Base-by-base conservation (phyloP, 1,284 basidiomycete species). In the Fistulinella cinereoalba region DNA sequence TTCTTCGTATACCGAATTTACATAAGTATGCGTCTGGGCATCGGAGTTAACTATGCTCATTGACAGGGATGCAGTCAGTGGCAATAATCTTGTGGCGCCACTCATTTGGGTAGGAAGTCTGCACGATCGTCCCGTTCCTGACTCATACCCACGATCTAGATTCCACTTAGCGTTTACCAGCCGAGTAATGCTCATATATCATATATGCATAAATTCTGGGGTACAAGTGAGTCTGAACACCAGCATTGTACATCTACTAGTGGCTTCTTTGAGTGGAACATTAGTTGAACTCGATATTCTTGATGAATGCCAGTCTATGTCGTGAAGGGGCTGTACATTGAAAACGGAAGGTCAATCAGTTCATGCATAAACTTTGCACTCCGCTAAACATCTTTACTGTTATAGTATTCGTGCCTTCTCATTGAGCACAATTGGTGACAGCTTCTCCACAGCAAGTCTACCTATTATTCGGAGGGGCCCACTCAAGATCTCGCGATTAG, bases 1-100 rank as follows among this genome's bases (percentile, higher is more conserved):
- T 46, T 41, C 29, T 45, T 45, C 6, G 19, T 46, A 12, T 42
- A 42, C 25, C 38, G 44, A 22, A 46, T 46, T 8, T 46, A 46
- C 16, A 13, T 43, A 37, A 43, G 45, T 46, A 12, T 33, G 45
- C 36, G 10, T 28, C 28, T n/a, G n/a, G 11, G 2, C 3, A 23
- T 10, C 12, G 15, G 6, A 21, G 3, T 19, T 8, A 4, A 2
- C 18, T 11, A 22, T 34, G 13, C 21, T 6, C 21, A 19, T 44
- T 22, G 41, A 4, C 4, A 3, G 6, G n/a, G 2, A 15, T 46
- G 19, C 22, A 46, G 45, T 46, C 34, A 46, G 33, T 40, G 23
- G 37, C 1, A 46, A n/a, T 22, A 43, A 1, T 8, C 3, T 37
- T 29, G 31, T 46, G 16, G 37, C 24, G 6, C 37, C 37, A 16